Evolutionary conservation across 306 rosid genomes (phyloP).

Genomic region (Lathyrus tuberosus): DNA sequence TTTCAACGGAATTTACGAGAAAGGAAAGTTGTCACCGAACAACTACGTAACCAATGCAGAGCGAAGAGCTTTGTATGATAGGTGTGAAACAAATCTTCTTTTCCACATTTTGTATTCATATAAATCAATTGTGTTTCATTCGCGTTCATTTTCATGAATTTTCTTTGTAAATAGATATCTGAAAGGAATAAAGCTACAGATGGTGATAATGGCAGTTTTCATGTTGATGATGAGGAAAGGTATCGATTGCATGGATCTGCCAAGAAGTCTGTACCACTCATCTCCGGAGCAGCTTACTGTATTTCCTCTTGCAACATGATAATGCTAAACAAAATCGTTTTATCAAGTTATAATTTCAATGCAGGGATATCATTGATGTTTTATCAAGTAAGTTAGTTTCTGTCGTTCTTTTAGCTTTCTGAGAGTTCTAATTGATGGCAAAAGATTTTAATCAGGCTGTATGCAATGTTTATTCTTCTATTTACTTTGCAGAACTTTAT

Average conservation of each 20-base stretch:
- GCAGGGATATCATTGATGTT: conserved; percentile 91
- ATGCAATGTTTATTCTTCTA: conserved; percentile 20
- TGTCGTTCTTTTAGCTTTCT: not conserved
- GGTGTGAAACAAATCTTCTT: conserved; percentile 38
- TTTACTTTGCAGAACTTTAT: conserved; percentile 72
- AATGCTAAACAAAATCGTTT: conserved; percentile 77
- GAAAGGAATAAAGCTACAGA: conserved; percentile 49
- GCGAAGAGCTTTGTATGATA: conserved; percentile 64
- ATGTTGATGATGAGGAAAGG: conserved; percentile 53
- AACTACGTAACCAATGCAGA: conserved; percentile 49
- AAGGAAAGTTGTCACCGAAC: conserved; percentile 46
- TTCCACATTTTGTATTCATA: too few species aligned
- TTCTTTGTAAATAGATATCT: conserved; percentile 53
- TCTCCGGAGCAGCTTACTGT: conserved; percentile 86
- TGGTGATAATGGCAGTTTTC: conserved; percentile 41
- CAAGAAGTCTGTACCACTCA: conserved; percentile 66
- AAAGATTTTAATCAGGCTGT: not conserved
- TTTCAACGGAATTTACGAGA: conserved; percentile 44
- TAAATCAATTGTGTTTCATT: too few species aligned
- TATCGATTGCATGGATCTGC: conserved; percentile 58
- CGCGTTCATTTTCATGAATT: too few species aligned
- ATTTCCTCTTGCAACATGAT: conserved; percentile 93
- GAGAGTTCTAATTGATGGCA: conserved; percentile 19
- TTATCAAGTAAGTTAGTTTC: conserved; percentile 61
- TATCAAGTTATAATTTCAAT: conserved; percentile 74